Base-by-base conservation (phyloP, 306 rosid genomes). In the Trifolium dubium region DNA sequence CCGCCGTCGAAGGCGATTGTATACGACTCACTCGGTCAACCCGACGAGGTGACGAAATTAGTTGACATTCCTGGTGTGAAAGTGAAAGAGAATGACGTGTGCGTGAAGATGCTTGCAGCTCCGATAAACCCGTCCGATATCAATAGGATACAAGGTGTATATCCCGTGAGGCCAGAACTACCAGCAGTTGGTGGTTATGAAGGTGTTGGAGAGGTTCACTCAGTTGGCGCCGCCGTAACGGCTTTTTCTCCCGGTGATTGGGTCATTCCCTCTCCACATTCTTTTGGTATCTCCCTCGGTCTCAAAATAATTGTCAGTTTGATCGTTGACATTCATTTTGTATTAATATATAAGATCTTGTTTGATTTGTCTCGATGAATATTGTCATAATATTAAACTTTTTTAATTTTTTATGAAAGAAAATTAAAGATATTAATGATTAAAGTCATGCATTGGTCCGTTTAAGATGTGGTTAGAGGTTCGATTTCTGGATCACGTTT, bases 181-280 rank as follows among this genome's bases (percentile, higher is more conserved):
- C 98, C 98, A 3, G 97, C 98, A 2, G 83, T 91, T 50, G 98
- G 98, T 64, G 98, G 98, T 5, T 80, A 91, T 32, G 98, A 94
- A 83, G 98, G 98, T 40, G 90, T 94, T 3, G 98, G 97, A 79
- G 92, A 89, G 82, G 92, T 94, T 39, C 78, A 83, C 40, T 84
- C 85, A 0, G 92, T 94, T 3, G 98, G 98, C 9, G 73, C 91
- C 5, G 82, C 84, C 0, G 97, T 93, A 14, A 72, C 81, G 4
- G 80, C 73, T 65, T 79, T 91, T 63, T 86, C 77, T 9, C 92
- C 91, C 0, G 97, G 98, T 6, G 98, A 93, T 39, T 83, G 86
- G 92, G 97, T 93, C 73, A 89, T 93, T 83, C 98, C 98, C 3
- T 93, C 89, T 61, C 97, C 96, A 0, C 96, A 96, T 23, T 88